These are phyloP conservation scores for Aspergillus oerlinghausenensis DNA, from an alignment of 2,329 filamentous ascomycete genomes.

Conservation along the genomic window DNA sequence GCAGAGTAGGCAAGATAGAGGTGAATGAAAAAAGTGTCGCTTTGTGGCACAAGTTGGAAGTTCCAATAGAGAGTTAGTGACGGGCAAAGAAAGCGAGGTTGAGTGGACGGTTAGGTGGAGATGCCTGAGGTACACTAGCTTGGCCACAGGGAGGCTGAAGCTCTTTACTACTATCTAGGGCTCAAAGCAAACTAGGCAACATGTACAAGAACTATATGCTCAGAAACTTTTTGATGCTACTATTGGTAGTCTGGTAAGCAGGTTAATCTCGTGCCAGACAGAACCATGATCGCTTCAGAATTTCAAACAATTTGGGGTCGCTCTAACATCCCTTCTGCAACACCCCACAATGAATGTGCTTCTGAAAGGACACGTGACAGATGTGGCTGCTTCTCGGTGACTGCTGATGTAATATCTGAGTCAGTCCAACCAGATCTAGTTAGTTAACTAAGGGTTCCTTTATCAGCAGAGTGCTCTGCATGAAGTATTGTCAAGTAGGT, in stretches of 20 bases:
- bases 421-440: background rate
- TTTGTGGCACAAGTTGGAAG: slow-evolving; percentile 25
- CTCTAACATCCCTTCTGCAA: background rate
- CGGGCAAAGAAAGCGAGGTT: slow-evolving; percentile 23
- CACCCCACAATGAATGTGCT: background rate
- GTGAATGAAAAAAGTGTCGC: slow-evolving; percentile 20
- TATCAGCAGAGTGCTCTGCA: too few relatives aligned
- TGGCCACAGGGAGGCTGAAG: slow-evolving; percentile 6
- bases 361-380: background rate
- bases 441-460: too few relatives aligned
- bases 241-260: background rate
- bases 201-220: background rate
- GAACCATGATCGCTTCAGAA: background rate
- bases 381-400: background rate
- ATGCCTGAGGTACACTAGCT: slow-evolving; percentile 8
- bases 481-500: too few relatives aligned
- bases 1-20: slow-evolving; percentile 11
- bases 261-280: background rate
- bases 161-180: background rate
- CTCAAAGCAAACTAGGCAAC: background rate
- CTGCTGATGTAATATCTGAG: background rate
- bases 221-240: background rate
- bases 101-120: slow-evolving; percentile 21
- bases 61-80: slow-evolving; percentile 21
- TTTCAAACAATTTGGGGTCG: background rate